Conservation (phyloP, 2,329 filamentous ascomycete species). For the Zalaria sp. region DNA sequence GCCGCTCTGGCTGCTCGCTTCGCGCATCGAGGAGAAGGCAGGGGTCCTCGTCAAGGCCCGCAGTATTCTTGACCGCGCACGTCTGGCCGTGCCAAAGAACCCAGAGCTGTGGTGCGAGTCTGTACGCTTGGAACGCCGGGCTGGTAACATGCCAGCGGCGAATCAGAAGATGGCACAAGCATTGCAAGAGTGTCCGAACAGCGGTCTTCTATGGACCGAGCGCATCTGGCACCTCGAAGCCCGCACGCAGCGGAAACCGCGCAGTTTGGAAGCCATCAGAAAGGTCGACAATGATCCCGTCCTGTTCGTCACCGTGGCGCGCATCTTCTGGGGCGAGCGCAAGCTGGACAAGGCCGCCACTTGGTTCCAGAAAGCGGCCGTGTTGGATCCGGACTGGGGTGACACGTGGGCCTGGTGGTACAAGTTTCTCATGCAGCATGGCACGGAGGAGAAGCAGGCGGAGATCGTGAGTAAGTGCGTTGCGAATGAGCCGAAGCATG, state of each 20-base stretch:
- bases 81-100: constrained; percentile 74
- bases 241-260: constrained; percentile 81
- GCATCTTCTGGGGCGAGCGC: constrained; percentile 92
- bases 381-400: constrained; percentile 73
- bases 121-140: constrained; percentile 81
- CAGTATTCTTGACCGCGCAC: constrained; percentile 81
- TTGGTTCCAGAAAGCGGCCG: constrained; percentile 94
- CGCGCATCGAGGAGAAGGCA: constrained; percentile 71
- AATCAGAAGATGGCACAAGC: constrained; percentile 88
- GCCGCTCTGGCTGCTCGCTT: constrained; percentile 78
- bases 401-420: constrained; percentile 99
- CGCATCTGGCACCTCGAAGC: constrained; percentile 90
- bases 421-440: constrained; percentile 83
- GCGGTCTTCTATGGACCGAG: constrained; percentile 81
- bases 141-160: constrained; percentile 69
- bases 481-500: constrained; percentile 75
- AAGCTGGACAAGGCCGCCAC: constrained; percentile 85
- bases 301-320: constrained; percentile 79
- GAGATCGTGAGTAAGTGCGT: constrained; percentile 75
- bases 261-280: constrained; percentile 87
- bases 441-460: constrained; percentile 79
- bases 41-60: constrained; percentile 83
- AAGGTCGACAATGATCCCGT: constrained; percentile 87
- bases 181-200: constrained; percentile 78
- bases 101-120: constrained; percentile 82